These are phyloP conservation scores for Hemisphaericaspora subhashii DNA, from an alignment of 1,139 yeast species.

Conservation along the genomic window DNA sequence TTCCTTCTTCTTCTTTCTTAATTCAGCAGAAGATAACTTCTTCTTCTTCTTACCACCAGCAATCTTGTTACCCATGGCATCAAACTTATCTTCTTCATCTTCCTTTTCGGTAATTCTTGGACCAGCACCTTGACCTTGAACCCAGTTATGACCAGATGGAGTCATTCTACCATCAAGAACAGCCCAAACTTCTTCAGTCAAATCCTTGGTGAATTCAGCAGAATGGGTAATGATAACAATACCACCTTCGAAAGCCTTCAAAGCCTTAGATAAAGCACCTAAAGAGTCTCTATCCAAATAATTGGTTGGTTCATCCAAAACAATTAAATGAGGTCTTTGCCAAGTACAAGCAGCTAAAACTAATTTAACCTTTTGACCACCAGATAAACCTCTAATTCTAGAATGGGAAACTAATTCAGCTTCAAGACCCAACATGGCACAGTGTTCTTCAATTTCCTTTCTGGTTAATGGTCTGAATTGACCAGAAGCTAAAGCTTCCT, in stretches of 20 bases:
- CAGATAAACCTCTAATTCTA: slow-evolving; percentile 99
- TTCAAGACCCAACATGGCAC: slow-evolving; percentile 97
- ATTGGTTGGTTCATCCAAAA: slow-evolving; percentile 98
- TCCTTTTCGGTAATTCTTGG: slow-evolving; percentile 97
- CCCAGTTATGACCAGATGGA: slow-evolving; percentile 99
- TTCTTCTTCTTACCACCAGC: slow-evolving; percentile 93
- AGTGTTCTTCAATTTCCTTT: slow-evolving; percentile 98
- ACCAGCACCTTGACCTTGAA: slow-evolving; percentile 99
- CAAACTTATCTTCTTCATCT: slow-evolving; percentile 97
- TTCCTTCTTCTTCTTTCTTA: slow-evolving; percentile 99
- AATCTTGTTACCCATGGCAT: slow-evolving; percentile 99
- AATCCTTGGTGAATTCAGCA: slow-evolving; percentile 98
- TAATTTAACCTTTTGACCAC: slow-evolving; percentile 99
- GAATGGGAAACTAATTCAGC: slow-evolving; percentile 99
- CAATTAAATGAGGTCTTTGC: slow-evolving; percentile 99
- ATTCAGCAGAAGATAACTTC: slow-evolving; percentile 97
- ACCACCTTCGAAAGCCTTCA: slow-evolving; percentile 99
- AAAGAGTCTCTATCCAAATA: slow-evolving; percentile 97
- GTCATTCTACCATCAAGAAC: slow-evolving; percentile 97
- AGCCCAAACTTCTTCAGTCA: slow-evolving; percentile 99
- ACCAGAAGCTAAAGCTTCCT: slow-evolving; percentile 99
- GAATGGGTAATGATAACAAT: slow-evolving; percentile 99
- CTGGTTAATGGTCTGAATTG: slow-evolving; percentile 99
- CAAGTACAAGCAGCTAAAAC: slow-evolving; percentile 99
- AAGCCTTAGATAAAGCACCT: slow-evolving; percentile 98